phyloP scores from a whole-genome alignment of 768 basidiomycete genomes.

The Agaricus blazei region DNA sequence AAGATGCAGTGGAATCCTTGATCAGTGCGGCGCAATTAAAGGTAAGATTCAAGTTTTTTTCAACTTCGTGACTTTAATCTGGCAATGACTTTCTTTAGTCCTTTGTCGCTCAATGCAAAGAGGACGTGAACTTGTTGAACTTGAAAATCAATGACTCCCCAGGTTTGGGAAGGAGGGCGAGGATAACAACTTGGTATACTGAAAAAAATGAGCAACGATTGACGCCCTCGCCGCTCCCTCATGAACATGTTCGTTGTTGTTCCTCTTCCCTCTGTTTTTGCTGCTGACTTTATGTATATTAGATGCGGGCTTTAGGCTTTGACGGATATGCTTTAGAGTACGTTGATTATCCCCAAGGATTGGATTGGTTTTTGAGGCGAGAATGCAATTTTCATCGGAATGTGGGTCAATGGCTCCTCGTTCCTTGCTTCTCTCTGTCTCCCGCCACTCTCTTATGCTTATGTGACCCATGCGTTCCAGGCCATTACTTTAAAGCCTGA shows the following conservation, averaged over 20 bases:
- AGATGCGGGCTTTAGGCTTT: constrained; percentile 65
- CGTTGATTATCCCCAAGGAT: constrained; percentile 68
- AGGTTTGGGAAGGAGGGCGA: constrained; percentile 45
- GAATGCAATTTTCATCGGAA: constrained; percentile 67
- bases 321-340: constrained; percentile 83
- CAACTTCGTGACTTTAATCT: background rate
- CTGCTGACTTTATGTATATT: background rate
- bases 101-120: constrained; percentile 78
- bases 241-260: constrained; percentile 48
- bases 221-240: constrained; percentile 48
- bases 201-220: constrained; percentile 31
- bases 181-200: constrained; percentile 68
- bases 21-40: constrained; percentile 56
- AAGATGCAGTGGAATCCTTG: constrained; percentile 69
- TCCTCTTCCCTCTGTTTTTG: background rate
- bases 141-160: constrained; percentile 59
- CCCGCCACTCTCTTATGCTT: no score
- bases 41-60: constrained; percentile 34
- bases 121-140: constrained; percentile 76
- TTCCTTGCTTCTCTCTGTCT: background rate
- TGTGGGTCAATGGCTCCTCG: constrained; percentile 36
- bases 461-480: constrained; percentile 27
- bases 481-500: constrained; percentile 52
- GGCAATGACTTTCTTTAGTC: constrained; percentile 41
- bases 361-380: constrained; percentile 65